These are phyloP conservation scores for Cyberlindnera misumaiensis DNA, from an alignment of 805 yeast genomes.

Conservation along the genomic window DNA sequence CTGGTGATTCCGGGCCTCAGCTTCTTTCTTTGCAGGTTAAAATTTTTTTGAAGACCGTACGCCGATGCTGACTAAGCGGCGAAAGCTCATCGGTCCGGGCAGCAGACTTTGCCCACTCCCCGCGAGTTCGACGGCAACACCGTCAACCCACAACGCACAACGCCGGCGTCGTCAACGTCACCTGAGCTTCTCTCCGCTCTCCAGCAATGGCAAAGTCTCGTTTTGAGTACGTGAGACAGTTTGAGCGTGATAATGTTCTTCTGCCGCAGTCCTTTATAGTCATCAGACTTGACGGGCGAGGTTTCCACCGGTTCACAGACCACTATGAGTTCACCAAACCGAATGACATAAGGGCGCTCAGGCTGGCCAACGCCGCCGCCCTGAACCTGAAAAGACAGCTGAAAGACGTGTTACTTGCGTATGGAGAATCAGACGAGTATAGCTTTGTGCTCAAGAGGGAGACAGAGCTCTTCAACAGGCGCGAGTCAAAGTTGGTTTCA, in stretches of 20 bases:
- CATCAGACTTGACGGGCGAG: slow-evolving; percentile 86
- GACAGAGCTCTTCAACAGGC: slow-evolving; percentile 70
- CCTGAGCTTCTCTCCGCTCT: too few relatives aligned
- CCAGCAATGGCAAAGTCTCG: slow-evolving; percentile 70
- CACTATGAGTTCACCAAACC: slow-evolving; percentile 78
- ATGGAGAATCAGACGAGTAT: slow-evolving; percentile 95
- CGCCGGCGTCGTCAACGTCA: too few relatives aligned
- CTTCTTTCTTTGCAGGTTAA: neutral
- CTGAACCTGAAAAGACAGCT: slow-evolving; percentile 51
- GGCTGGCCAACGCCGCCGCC: slow-evolving; percentile 81
- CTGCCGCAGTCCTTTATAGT: slow-evolving; percentile 79
- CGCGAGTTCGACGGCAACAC: too few relatives aligned
- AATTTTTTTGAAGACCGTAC: neutral
- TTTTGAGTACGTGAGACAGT: slow-evolving; percentile 78
- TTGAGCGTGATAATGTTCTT: slow-evolving; percentile 66
- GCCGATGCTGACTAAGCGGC: neutral
- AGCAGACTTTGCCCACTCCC: too few relatives aligned
- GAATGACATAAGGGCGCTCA: slow-evolving; percentile 71
- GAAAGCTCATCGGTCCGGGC: slow-evolving; percentile 1
- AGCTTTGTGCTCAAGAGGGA: slow-evolving; percentile 64
- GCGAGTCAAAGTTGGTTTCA: slow-evolving; percentile 73
- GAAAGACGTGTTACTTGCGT: slow-evolving; percentile 73
- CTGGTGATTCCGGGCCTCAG: neutral
- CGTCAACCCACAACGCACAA: too few relatives aligned
- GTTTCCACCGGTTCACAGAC: slow-evolving; percentile 80